Evolutionary conservation across 257 asterid genomes (phyloP).

Genomic region (Solanum paucissectum): DNA sequence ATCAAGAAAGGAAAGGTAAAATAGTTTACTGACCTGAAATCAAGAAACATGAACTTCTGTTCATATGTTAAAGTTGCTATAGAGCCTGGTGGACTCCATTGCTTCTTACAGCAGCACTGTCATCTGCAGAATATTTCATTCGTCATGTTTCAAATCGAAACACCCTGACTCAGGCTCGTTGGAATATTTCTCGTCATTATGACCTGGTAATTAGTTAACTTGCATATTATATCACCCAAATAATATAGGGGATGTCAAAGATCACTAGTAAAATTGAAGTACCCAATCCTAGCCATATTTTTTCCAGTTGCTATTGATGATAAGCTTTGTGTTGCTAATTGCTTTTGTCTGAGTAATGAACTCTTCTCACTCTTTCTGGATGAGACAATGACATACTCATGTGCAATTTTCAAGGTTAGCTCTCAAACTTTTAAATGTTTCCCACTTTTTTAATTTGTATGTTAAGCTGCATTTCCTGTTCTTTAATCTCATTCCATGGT

Average conservation of each 20-base stretch:
- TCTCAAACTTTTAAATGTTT: neutral
- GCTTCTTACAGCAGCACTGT: constrained; percentile 44
- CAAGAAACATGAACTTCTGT: neutral
- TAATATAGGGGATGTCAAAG: neutral
- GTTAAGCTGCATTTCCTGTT: neutral
- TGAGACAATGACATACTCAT: constrained; percentile 83
- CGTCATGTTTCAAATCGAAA: constrained; percentile 57
- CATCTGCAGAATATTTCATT: constrained; percentile 70
- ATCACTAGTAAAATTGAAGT: neutral
- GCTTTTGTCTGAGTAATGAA: constrained; percentile 52
- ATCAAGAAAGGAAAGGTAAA: constrained; percentile 42
- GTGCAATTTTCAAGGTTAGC: constrained; percentile 70
- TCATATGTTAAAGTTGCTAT: constrained; percentile 24
- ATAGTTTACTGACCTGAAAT: neutral
- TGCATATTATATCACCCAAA: neutral
- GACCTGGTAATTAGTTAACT: neutral
- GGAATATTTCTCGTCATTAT: neutral
- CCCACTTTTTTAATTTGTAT: neutral
- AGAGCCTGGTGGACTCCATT: constrained; percentile 96
- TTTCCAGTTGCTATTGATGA: constrained; percentile 5
- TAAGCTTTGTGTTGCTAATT: neutral
- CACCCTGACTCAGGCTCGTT: constrained; percentile 68
- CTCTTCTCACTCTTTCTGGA: constrained; percentile 55
- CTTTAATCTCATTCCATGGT: neutral
- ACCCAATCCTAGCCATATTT: neutral